phyloP scores from a whole-genome alignment of 192 early-diverging fungal species.

The Jimgerdemannia lactiflua region DNA sequence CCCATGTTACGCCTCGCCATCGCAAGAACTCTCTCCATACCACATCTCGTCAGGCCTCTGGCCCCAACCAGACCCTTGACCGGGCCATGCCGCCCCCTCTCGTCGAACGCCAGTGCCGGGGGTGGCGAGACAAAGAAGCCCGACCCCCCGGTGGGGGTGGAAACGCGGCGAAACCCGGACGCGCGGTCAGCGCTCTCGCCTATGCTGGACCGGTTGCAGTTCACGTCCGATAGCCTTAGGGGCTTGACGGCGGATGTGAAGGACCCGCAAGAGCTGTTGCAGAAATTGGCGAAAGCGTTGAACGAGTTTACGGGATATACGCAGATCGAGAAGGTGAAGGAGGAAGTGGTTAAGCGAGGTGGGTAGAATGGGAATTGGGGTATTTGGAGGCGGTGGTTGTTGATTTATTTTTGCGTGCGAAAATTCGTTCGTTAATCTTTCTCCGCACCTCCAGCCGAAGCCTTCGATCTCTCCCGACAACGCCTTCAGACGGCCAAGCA shows the following conservation, averaged over 20 bases:
- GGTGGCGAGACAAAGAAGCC: too few relatives aligned
- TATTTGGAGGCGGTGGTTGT: too few relatives aligned
- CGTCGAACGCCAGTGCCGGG: too few relatives aligned
- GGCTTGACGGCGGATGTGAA: slow-evolving; percentile 14
- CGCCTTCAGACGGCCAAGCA: slow-evolving; percentile 45
- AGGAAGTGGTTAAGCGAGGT: slow-evolving; percentile 58
- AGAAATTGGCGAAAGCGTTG: slow-evolving; percentile 38
- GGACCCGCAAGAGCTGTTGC: slow-evolving; percentile 28
- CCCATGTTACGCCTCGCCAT: too few relatives aligned
- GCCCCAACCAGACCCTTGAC: too few relatives aligned
- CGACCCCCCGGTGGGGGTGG: too few relatives aligned
- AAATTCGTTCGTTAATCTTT: neutral
- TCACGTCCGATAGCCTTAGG: slow-evolving; percentile 11
- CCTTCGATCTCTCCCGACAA: slow-evolving; percentile 47
- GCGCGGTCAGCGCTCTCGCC: slow-evolving; percentile 4
- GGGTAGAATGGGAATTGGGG: neutral
- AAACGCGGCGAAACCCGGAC: too few relatives aligned
- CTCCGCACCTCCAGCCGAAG: slow-evolving; percentile 15
- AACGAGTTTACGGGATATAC: slow-evolving; percentile 75
- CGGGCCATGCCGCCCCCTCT: too few relatives aligned
- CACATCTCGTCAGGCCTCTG: too few relatives aligned
- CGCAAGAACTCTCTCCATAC: too few relatives aligned
- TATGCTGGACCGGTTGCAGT: slow-evolving; percentile 9
- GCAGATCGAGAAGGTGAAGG: slow-evolving; percentile 61
- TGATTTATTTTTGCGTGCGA: neutral